Conservation (phyloP, 345 rosid genomes). For the Salix purpurea region DNA sequence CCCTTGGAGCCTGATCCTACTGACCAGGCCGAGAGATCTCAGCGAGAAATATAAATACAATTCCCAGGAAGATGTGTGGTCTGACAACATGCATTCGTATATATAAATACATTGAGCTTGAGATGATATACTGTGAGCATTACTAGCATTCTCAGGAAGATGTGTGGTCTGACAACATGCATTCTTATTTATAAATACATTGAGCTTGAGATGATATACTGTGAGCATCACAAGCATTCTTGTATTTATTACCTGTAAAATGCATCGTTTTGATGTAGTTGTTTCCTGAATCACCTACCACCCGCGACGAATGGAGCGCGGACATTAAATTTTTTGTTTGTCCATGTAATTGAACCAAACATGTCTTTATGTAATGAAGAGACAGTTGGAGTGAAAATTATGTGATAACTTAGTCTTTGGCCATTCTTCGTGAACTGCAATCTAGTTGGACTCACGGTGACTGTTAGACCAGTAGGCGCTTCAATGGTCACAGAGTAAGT, state of each 20-base stretch:
- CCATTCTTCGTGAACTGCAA: background rate
- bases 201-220: background rate
- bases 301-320: slow-evolving; percentile 39
- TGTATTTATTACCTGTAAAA: background rate
- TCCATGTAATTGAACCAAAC: slow-evolving; percentile 70
- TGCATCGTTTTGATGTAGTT: background rate
- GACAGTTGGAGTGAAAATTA: slow-evolving; percentile 31
- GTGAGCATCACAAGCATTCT: background rate
- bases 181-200: background rate
- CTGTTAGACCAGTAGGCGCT: background rate
- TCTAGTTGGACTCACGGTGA: background rate
- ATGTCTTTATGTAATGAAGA: background rate
- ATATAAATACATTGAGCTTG: background rate
- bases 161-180: background rate
- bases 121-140: background rate
- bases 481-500: slow-evolving; percentile 23
- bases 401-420: slow-evolving; percentile 48
- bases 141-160: background rate
- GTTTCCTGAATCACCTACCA: background rate
- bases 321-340: slow-evolving; percentile 45
- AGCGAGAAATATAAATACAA: background rate
- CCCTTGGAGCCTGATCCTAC: background rate
- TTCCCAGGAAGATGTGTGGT: background rate
- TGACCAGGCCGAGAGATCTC: background rate
- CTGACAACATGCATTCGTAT: background rate